phyloP scores from a whole-genome alignment of 2,329 filamentous ascomycete species.

The Colletotrichum siamense region DNA sequence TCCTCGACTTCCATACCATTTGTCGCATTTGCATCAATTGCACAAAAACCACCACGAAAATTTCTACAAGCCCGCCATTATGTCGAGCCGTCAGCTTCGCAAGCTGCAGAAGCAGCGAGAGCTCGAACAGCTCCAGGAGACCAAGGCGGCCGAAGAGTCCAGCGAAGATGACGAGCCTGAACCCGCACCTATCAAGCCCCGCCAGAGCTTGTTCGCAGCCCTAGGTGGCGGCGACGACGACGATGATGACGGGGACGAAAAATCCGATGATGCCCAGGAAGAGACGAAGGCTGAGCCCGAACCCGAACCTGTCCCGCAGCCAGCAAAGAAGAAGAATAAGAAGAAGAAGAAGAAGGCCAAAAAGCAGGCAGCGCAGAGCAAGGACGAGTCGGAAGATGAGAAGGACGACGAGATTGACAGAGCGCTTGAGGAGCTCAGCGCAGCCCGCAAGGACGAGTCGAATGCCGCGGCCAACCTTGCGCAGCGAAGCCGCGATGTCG shows the following conservation, averaged over 20 bases:
- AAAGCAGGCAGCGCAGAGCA: slow-evolving; percentile 30
- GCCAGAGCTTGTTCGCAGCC: slow-evolving; percentile 57
- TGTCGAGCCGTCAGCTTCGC: slow-evolving; percentile 58
- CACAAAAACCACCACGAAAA: not conserved
- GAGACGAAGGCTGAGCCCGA: slow-evolving; percentile 15
- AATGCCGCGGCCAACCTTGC: slow-evolving; percentile 2
- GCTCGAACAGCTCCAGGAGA: slow-evolving; percentile 35
- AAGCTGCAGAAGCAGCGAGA: slow-evolving; percentile 58
- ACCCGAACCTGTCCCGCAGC: slow-evolving; percentile 22
- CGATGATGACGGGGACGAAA: slow-evolving; percentile 38
- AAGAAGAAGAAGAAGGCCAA: slow-evolving; percentile 42
- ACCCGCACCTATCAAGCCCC: slow-evolving; percentile 40
- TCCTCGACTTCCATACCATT: not conserved
- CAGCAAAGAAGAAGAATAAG: slow-evolving; percentile 40
- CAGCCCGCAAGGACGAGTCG: slow-evolving; percentile 31
- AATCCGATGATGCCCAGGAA: slow-evolving; percentile 34
- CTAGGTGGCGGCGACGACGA: slow-evolving; percentile 49
- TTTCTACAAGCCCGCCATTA: slow-evolving; percentile 27
- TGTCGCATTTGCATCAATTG: not conserved
- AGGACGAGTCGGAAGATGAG: slow-evolving; percentile 24
- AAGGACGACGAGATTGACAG: slow-evolving; percentile 61
- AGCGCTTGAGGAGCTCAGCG: slow-evolving; percentile 55
- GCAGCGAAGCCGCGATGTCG: slow-evolving; percentile 24
- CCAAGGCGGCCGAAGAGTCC: slow-evolving; percentile 33
- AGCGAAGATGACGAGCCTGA: slow-evolving; percentile 35